These are phyloP conservation scores for Fonsecaea monophora DNA, from an alignment of 2,329 filamentous ascomycete species.

Conservation along the genomic window DNA sequence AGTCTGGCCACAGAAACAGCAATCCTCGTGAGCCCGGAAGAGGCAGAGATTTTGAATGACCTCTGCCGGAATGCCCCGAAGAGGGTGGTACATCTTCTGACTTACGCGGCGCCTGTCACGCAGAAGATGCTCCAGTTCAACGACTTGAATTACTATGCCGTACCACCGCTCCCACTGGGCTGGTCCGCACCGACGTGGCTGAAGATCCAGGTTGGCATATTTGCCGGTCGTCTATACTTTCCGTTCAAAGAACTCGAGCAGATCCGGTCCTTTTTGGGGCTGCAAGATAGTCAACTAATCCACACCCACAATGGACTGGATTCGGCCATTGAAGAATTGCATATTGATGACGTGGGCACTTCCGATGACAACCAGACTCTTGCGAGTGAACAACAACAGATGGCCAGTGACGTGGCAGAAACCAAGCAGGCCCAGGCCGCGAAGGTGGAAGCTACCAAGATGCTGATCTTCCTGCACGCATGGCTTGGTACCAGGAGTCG, in stretches of 20 bases:
- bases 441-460: slow-evolving; percentile 26
- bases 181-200: slow-evolving; percentile 29
- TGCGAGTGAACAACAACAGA: not conserved
- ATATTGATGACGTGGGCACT: not conserved
- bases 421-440: slow-evolving; percentile 12
- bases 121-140: slow-evolving; percentile 53
- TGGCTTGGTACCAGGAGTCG: slow-evolving; percentile 43
- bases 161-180: slow-evolving; percentile 42
- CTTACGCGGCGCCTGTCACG: slow-evolving; percentile 59
- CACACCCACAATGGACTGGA: not conserved
- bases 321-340: slow-evolving; percentile 2
- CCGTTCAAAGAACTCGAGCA: slow-evolving; percentile 41
- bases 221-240: slow-evolving; percentile 35
- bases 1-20: slow-evolving; percentile 34
- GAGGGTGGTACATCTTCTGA: slow-evolving; percentile 52
- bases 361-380: not conserved
- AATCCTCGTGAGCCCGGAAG: slow-evolving; percentile 63
- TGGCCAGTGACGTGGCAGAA: not conserved
- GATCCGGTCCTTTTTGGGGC: slow-evolving; percentile 25
- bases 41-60: slow-evolving; percentile 62
- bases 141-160: slow-evolving; percentile 52
- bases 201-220: slow-evolving; percentile 26
- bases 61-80: slow-evolving; percentile 46
- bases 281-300: not conserved
- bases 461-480: slow-evolving; percentile 45